Evolutionary conservation across 1,139 yeast species (phyloP).

Genomic region (Yamadazyma membranifaciens): DNA sequence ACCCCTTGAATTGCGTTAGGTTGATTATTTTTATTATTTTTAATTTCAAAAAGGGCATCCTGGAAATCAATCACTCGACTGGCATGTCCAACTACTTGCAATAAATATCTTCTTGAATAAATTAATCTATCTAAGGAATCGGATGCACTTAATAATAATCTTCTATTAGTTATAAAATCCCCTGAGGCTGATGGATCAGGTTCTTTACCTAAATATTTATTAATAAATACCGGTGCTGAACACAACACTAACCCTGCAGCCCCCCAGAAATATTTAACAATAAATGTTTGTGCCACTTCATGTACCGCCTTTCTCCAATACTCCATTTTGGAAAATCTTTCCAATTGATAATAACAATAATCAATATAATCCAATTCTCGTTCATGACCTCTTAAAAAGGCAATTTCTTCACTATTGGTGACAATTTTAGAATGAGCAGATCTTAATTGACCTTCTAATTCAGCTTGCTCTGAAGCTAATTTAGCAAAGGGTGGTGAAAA

Average conservation of each 20-base stretch:
- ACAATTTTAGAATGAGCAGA: constrained; percentile 80
- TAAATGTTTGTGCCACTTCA: constrained; percentile 77
- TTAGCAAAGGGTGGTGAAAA: constrained; percentile 91
- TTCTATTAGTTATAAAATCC: constrained; percentile 85
- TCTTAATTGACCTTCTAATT: constrained; percentile 82
- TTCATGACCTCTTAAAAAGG: constrained; percentile 76
- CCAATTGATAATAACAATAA: constrained; percentile 76
- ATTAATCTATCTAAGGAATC: constrained; percentile 87
- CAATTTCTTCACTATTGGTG: constrained; percentile 81
- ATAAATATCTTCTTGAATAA: constrained; percentile 79
- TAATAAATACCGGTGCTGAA: constrained; percentile 83
- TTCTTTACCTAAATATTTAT: constrained; percentile 50
- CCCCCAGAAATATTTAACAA: constrained; percentile 93
- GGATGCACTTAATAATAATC: constrained; percentile 80
- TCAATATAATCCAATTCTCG: constrained; percentile 80
- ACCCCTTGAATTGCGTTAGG: constrained; percentile 4
- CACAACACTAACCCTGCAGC: constrained; percentile 89
- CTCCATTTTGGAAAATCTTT: constrained; percentile 74
- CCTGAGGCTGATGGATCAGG: constrained; percentile 61
- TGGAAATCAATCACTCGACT: constrained; percentile 72
- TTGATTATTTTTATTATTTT: constrained; percentile 18
- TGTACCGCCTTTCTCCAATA: constrained; percentile 72
- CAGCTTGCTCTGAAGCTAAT: constrained; percentile 74
- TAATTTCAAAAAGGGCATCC: constrained; percentile 58
- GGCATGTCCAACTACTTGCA: constrained; percentile 84